Evolutionary conservation across 306 rosid genomes (phyloP), one percentile per base, ranked within the genome.

Genomic region (Herpetospermum pedunculosum): DNA sequence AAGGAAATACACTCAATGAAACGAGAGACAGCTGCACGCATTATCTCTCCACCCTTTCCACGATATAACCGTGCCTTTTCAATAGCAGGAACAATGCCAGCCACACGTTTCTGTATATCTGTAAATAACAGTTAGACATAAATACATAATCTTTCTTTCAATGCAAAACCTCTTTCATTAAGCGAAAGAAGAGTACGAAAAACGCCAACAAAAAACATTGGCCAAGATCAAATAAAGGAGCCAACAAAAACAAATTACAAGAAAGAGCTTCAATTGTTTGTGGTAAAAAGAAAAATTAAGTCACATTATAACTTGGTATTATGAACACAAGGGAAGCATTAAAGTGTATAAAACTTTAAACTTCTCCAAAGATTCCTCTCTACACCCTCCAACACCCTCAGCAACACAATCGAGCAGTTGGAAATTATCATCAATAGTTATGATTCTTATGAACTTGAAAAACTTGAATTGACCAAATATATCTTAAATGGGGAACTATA

Each of bases 41-140:
- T 91, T 80, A 94, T 91, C 85, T 91, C 97, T 78, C 99, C 97
- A 78, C 99, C 99, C 84, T 89, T 94, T 80, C 99, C 97, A 75
- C 97, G 91, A 83, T 91, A 94, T 77, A 91, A 89, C 2, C 96
- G 90, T 75, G 95, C 99, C 84, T 91, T 94, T 86, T 88, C 96
- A 53, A 91, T 91, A 40, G 90, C 88, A 63, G 96, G 95, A 75
- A 91, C 91, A 41, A 91, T 84, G 64, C 88, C 88, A 75, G 96
- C 90, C 81, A 91, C 83, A 80, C 46, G 79, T 73, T 87, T 88
- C 76, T 91, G 92, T 70, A 77, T 88, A 79, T 89, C 99, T 94
- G 86, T 34, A 72, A 77, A 63, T 57, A 74, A 76, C 81, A 84
- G 47, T 18, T 46, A 62, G 43, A n/a, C n/a, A n/a, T n/a, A n/a